A percentile compares a stretch with the other conserved stretches of the same genome.
Conservation (phyloP, 495 filamentous ascomycete genomes). For the Umbilicaria muhlenbergii region DNA sequence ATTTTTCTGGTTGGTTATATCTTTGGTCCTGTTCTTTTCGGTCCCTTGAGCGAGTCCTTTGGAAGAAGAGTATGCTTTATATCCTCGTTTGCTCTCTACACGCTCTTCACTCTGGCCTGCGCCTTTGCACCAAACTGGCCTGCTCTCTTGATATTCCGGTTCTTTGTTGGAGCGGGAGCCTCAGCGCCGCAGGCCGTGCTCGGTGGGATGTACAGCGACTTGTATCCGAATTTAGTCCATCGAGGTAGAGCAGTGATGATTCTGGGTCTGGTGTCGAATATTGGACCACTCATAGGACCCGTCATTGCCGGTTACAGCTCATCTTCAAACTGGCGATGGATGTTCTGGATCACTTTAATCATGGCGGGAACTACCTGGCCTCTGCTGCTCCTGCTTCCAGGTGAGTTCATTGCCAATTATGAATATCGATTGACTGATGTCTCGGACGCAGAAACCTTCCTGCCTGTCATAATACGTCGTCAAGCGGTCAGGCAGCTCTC, state of each 20-base stretch:
- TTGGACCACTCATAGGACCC: no score
- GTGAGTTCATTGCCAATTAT: background rate
- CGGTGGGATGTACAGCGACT: slow-evolving; percentile 37
- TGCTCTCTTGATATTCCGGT: slow-evolving; percentile 34
- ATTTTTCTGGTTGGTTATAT: slow-evolving; percentile 48
- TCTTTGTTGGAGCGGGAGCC: slow-evolving; percentile 34
- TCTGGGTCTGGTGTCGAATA: background rate
- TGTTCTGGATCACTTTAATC: no score
- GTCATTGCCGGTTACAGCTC: no score
- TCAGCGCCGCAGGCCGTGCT: slow-evolving; percentile 34
- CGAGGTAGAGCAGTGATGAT: slow-evolving; percentile 4
- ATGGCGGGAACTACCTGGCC: no score
- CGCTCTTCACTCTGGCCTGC: slow-evolving; percentile 33
- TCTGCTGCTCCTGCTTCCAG: background rate
- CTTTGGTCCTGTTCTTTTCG: slow-evolving; percentile 41
- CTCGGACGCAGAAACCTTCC: no score
- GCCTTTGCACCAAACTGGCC: slow-evolving; percentile 29
- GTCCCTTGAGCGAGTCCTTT: slow-evolving; percentile 48
- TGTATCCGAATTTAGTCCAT: slow-evolving; percentile 15
- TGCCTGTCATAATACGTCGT: no score
- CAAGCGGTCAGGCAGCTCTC: no score
- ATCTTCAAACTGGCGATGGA: no score
- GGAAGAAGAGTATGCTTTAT: slow-evolving; percentile 37
- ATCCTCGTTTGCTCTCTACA: slow-evolving; percentile 34
- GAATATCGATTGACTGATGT: no score